These are phyloP conservation scores for Colletotrichum melonis DNA, from an alignment of 2,329 filamentous ascomycete species.

Conservation along the genomic window DNA sequence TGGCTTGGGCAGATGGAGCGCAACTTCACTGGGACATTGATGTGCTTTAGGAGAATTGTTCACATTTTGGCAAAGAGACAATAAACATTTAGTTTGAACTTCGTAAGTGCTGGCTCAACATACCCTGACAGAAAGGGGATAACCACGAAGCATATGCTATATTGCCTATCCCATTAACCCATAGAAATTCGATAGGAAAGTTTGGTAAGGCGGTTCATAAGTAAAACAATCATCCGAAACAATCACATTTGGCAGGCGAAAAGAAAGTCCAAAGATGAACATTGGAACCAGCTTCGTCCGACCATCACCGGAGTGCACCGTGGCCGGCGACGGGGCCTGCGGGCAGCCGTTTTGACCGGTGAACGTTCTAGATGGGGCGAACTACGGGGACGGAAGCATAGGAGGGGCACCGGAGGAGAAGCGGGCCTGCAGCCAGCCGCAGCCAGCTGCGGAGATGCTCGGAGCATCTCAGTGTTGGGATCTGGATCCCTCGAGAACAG, in stretches of 20 bases:
- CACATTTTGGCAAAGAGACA: not conserved
- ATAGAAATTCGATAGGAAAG: not conserved
- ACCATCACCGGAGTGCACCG: constrained; percentile 9
- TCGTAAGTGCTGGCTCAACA: not conserved
- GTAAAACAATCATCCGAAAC: not conserved
- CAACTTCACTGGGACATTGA: not conserved
- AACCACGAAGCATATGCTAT: not conserved
- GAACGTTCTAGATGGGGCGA: constrained; percentile 14
- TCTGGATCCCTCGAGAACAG: constrained; percentile 3
- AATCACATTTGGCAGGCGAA: not conserved
- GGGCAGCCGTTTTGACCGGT: constrained; percentile 12
- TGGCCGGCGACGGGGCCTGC: not conserved
- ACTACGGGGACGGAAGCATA: not conserved
- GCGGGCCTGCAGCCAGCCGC: not conserved
- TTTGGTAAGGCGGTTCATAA: not conserved
- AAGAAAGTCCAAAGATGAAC: not conserved
- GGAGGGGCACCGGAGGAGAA: constrained; percentile 5
- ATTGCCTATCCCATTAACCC: not conserved
- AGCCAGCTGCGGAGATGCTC: constrained; percentile 18
- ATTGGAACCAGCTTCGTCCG: not conserved
- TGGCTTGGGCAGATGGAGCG: not conserved
- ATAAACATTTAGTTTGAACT: not conserved
- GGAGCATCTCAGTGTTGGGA: constrained; percentile 21
- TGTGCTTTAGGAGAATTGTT: not conserved
- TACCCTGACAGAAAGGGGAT: not conserved